Evolutionary conservation across 352 stramenopile species (phyloP).

Genomic region (Phytopythium ostracodes): DNA sequence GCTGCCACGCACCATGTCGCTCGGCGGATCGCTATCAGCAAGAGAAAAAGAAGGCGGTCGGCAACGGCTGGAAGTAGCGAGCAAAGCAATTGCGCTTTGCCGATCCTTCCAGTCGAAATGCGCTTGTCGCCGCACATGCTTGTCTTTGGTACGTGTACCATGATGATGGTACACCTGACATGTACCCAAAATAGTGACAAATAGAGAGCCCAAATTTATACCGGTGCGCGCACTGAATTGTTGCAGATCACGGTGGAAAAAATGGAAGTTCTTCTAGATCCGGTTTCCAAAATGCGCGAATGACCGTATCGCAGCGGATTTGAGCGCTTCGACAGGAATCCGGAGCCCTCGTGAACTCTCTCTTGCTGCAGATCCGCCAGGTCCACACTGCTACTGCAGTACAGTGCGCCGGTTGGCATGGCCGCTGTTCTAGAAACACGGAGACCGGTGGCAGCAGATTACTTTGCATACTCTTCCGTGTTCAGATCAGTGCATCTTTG

Average conservation of each 20-base stretch:
- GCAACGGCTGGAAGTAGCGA: too few species aligned
- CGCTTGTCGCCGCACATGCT: not conserved
- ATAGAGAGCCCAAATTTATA: too few species aligned
- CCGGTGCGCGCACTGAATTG: not conserved
- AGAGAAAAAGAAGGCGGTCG: not conserved
- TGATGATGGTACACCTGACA: not conserved
- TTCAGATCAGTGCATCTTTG: too few species aligned
- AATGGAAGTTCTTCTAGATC: not conserved
- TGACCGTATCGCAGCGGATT: not conserved
- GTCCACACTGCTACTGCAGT: too few species aligned
- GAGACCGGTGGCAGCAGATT: too few species aligned
- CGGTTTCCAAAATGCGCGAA: not conserved
- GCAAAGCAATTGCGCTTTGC: not conserved
- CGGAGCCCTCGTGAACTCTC: too few species aligned
- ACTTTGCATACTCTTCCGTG: too few species aligned
- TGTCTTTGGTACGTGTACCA: not conserved
- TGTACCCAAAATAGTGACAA: not conserved
- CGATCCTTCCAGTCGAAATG: not conserved
- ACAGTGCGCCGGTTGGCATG: too few species aligned
- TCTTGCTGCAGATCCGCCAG: too few species aligned
- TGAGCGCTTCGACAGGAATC: not conserved
- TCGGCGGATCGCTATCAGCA: too few species aligned
- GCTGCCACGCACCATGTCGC: constrained; percentile 29
- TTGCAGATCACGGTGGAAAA: not conserved
- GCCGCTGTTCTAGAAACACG: too few species aligned